These are phyloP conservation scores for Thielaviopsis euricoi DNA, from an alignment of 2,329 filamentous ascomycete genomes.

Conservation along the genomic window DNA sequence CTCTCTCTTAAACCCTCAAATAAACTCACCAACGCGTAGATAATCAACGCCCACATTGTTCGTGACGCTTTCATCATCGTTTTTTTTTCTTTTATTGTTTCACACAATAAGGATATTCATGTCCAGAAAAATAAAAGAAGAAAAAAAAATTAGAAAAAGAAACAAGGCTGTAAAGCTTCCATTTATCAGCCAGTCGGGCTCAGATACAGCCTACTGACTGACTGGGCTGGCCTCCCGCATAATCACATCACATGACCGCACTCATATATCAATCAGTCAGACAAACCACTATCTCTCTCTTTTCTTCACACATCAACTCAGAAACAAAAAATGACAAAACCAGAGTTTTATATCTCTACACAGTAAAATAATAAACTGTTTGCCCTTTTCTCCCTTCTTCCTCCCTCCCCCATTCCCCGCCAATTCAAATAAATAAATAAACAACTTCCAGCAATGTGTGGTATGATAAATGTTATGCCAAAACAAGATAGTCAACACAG, in stretches of 20 bases:
- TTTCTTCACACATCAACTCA: too few relatives aligned
- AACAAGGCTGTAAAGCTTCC: neutral
- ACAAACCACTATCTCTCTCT: too few relatives aligned
- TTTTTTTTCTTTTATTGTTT: neutral
- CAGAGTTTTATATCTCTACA: too few relatives aligned
- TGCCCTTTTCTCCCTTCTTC: too few relatives aligned
- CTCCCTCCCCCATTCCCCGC: too few relatives aligned
- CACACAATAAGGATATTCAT: neutral
- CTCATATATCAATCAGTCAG: too few relatives aligned
- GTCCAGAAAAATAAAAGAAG: neutral
- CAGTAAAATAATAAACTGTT: too few relatives aligned
- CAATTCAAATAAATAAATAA: neutral
- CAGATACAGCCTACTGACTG: too few relatives aligned
- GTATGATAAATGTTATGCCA: neutral
- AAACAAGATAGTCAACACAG: neutral
- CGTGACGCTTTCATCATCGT: too few relatives aligned
- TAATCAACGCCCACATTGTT: neutral
- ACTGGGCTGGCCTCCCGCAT: neutral
- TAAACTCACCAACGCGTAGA: slow-evolving; percentile 1
- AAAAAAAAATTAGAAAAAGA: neutral
- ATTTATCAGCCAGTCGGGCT: too few relatives aligned
- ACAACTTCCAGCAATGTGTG: neutral
- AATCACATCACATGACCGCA: neutral
- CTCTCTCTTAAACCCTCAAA: neutral
- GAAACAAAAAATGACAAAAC: too few relatives aligned